A percentile compares a stretch with the other conserved stretches of the same genome.
These are phyloP conservation scores for Nemania diffusa DNA, from an alignment of 2,329 filamentous ascomycete genomes.

Conservation along the genomic window DNA sequence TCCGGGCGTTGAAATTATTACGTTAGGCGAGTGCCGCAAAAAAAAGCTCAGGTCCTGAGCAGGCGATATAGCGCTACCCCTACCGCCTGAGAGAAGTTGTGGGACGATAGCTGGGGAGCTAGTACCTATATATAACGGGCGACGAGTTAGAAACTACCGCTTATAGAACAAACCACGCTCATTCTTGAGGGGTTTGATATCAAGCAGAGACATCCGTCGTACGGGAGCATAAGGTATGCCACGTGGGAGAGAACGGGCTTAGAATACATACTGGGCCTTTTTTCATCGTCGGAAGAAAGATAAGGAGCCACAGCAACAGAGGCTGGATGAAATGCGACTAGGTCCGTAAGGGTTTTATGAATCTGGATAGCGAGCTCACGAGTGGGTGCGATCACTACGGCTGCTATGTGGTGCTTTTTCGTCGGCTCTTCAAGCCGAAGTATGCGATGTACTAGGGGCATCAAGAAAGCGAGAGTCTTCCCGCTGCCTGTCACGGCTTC, in stretches of 20 bases:
- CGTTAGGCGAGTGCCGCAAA: conserved; percentile 83
- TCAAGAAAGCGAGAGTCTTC: conserved; percentile 78
- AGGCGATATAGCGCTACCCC: conserved; percentile 70
- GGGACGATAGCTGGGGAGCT: conserved; percentile 72
- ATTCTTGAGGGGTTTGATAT: background rate
- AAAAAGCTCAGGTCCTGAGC: conserved; percentile 90
- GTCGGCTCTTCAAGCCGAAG: conserved; percentile 82
- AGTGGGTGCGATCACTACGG: conserved; percentile 92
- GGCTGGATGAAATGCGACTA: conserved; percentile 84
- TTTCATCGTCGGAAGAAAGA: conserved; percentile 65
- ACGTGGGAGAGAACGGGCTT: too few species aligned
- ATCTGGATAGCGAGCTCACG: conserved; percentile 94
- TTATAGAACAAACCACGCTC: background rate
- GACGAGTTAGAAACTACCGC: background rate
- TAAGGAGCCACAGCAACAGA: conserved; percentile 74
- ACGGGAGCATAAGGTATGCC: background rate
- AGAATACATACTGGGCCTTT: conserved; percentile 55
- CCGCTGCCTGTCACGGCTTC: conserved; percentile 89
- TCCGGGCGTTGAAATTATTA: conserved; percentile 91
- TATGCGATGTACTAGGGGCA: conserved; percentile 85
- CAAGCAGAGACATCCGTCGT: background rate
- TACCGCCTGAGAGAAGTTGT: conserved; percentile 86
- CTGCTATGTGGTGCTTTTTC: conserved; percentile 89
- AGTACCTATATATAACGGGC: conserved; percentile 41
- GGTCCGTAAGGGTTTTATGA: conserved; percentile 77